Conservation (phyloP, 495 filamentous ascomycete species). For the Penicillium ucsense region DNA sequence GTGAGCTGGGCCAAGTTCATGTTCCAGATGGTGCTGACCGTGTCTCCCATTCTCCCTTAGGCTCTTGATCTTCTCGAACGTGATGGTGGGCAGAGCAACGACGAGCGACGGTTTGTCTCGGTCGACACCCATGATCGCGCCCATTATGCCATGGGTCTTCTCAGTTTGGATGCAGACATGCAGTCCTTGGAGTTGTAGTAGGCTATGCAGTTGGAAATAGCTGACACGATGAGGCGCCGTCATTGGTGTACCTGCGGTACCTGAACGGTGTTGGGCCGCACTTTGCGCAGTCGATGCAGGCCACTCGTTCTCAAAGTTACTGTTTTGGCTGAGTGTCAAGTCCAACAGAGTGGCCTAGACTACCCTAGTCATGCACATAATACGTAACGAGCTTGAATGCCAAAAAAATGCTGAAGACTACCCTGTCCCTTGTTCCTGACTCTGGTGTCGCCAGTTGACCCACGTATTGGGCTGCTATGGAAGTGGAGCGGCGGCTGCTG, state of each 20-base stretch:
- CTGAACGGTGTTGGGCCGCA: not conserved
- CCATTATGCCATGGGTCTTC: slow-evolving; percentile 50
- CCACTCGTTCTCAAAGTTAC: not conserved
- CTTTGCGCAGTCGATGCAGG: not conserved
- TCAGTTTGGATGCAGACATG: slow-evolving; percentile 50
- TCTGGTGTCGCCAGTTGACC: no score
- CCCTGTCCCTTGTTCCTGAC: no score
- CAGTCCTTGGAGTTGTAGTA: slow-evolving; percentile 26
- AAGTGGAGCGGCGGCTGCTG: no score
- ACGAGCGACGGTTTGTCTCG: slow-evolving; percentile 44
- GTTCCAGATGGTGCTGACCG: slow-evolving; percentile 1
- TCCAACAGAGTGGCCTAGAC: no score
- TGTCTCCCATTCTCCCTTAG: not conserved
- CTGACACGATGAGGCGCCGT: no score
- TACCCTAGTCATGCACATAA: no score
- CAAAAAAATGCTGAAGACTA: no score
- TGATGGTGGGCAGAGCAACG: slow-evolving; percentile 19
- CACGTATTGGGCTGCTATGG: no score
- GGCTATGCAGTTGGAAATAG: not conserved
- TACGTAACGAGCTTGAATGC: no score
- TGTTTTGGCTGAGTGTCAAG: not conserved
- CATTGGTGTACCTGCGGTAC: no score
- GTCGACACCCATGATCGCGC: slow-evolving; percentile 29
- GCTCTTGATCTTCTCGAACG: slow-evolving; percentile 9
- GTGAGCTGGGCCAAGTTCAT: not conserved